Evolutionary conservation across 2,329 filamentous ascomycete genomes (phyloP), one percentile per base, ranked within the genome.

Genomic region (Botryotinia convoluta): DNA sequence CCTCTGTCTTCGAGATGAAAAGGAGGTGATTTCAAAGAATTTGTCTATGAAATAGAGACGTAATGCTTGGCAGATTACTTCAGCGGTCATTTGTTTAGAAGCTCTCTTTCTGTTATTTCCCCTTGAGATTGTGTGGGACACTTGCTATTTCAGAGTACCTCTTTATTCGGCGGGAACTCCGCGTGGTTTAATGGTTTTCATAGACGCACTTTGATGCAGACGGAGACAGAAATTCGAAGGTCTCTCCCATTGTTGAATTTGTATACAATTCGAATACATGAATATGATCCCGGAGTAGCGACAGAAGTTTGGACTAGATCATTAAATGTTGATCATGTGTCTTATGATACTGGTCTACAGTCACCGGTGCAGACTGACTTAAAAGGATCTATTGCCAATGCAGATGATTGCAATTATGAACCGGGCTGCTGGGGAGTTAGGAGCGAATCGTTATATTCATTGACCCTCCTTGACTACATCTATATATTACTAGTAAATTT

Each of bases 21-120:
- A 4, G 14, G 16, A 57, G 6, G n/a, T 57, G 6, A 2, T 29
- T 51, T 14, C 1, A 51, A 6, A 14, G 1, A 10, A 48, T 48
- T 14, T 54, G 1, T 14, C 12, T n/a, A n/a, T 51, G 5, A 3
- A 54, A 0, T 54, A 14, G 1, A n/a, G 10, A 54, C 12, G 6
- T 14, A 54, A 14, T 54, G 5, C 26, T 51, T 54, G 48, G 5
- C 10, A 54, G 48, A 7, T n/a, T 0, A 8, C 4, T 54, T 54
- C 26, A 54, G n/a, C 26, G 6, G 48, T 54, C 26, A 54, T 7
- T 5, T n/a, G 5, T n/a, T n/a, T 14, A n/a, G 0, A 54, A 54
- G 26, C 16, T 54, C 0, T n/a, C 10, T 1, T 54, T n/a, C 12
- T 7, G 12, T 16, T n/a, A 0, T n/a, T 16, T n/a, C 0, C 10